Evolutionary conservation across 2,329 filamentous ascomycete genomes (phyloP).

Genomic region (Botrytis fragariae): DNA sequence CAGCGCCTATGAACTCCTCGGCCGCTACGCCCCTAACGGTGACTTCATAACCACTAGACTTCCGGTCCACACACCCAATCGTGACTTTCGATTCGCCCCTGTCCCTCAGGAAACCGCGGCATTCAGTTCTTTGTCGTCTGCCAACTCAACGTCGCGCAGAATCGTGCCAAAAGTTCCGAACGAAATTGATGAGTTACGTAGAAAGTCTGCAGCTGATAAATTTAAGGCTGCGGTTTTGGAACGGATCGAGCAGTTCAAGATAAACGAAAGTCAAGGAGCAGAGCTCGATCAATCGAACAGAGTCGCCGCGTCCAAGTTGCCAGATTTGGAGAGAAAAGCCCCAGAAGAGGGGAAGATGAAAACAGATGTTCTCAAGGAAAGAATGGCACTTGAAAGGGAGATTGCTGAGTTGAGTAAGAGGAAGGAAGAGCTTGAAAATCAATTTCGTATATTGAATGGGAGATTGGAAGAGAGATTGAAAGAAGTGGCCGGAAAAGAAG

Average conservation of each 20-base stretch:
- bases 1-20: too few species aligned
- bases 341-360: neutral
- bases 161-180: neutral
- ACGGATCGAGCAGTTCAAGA: neutral
- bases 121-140: too few species aligned
- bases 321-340: neutral
- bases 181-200: neutral
- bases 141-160: too few species aligned
- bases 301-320: neutral
- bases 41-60: too few species aligned
- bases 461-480: neutral
- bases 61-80: too few species aligned
- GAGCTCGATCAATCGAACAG: neutral
- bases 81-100: too few species aligned
- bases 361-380: neutral
- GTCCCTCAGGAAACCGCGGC: too few species aligned
- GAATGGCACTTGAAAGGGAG: neutral
- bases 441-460: neutral
- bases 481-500: neutral
- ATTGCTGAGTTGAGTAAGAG: neutral
- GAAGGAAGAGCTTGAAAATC: neutral
- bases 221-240: neutral
- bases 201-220: accelerated
- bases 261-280: neutral
- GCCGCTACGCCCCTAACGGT: too few species aligned